Conservation (phyloP, 257 asterid genomes). For the Primulina tabacum region DNA sequence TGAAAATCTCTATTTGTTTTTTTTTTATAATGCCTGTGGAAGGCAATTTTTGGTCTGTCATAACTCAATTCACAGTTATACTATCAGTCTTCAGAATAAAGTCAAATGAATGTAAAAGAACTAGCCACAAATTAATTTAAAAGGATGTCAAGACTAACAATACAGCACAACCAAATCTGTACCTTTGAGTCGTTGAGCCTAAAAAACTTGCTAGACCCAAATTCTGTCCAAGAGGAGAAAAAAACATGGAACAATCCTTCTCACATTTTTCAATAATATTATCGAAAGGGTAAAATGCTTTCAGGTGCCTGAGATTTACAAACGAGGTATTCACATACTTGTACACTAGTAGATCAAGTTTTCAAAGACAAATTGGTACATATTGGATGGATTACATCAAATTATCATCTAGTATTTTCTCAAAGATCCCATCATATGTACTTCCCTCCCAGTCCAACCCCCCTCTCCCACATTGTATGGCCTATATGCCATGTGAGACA, state of each 20-base stretch:
- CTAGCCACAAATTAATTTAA: constrained; percentile 4
- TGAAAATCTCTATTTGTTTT: neutral
- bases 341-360: neutral
- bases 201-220: constrained; percentile 72
- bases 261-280: neutral
- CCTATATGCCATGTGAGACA: too few species aligned
- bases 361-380: neutral
- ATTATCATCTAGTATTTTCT: too few species aligned
- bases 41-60: neutral
- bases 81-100: constrained; percentile 2
- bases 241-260: constrained; percentile 1
- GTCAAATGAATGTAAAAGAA: neutral
- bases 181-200: constrained; percentile 91
- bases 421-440: neutral
- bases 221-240: constrained; percentile 47
- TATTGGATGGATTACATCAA: neutral
- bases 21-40: constrained; percentile 3
- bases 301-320: too few species aligned
- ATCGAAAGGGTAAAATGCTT: too few species aligned
- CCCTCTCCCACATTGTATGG: too few species aligned
- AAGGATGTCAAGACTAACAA: constrained; percentile 54
- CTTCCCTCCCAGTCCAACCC: too few species aligned
- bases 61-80: neutral
- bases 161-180: constrained; percentile 71
- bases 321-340: too few species aligned